A percentile compares a stretch with the other conserved stretches of the same genome.
These are phyloP conservation scores for Rutstroemia sp. DNA, from an alignment of 2,329 filamentous ascomycete species.

Conservation along the genomic window DNA sequence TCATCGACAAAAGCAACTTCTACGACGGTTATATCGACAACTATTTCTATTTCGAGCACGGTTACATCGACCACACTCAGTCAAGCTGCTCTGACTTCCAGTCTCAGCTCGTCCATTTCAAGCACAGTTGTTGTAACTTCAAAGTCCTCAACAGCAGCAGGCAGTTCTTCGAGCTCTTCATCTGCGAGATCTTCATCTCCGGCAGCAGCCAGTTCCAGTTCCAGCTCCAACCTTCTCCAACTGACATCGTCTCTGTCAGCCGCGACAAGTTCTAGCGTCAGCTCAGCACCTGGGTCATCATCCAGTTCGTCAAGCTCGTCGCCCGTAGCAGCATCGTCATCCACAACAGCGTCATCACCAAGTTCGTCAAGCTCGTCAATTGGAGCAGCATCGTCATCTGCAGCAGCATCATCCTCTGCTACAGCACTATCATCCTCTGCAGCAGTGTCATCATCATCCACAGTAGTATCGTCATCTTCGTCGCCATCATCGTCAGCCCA, in stretches of 20 bases:
- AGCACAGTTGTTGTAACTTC: neutral
- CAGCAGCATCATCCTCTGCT: too few species aligned
- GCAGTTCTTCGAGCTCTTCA: neutral
- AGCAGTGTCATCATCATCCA: neutral
- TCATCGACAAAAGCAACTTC: neutral
- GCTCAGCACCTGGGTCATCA: too few species aligned
- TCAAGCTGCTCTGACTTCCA: neutral
- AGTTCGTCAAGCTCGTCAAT: too few species aligned
- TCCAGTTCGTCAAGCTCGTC: too few species aligned
- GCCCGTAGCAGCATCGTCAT: too few species aligned
- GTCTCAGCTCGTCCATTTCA: neutral
- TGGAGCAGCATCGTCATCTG: too few species aligned
- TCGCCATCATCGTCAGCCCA: neutral
- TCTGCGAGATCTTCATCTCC: neutral
- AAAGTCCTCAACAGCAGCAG: neutral
- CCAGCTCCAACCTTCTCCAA: too few species aligned
- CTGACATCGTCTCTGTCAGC: too few species aligned
- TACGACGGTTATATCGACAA: neutral
- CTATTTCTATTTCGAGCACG: neutral
- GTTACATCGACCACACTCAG: neutral
- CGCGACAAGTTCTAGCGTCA: too few species aligned
- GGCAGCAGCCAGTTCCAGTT: neutral
- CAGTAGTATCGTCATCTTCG: neutral
- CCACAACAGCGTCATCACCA: too few species aligned
- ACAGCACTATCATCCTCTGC: neutral